Base-by-base conservation (phyloP, 768 basidiomycete species). In the Hysterangium stoloniferum region DNA sequence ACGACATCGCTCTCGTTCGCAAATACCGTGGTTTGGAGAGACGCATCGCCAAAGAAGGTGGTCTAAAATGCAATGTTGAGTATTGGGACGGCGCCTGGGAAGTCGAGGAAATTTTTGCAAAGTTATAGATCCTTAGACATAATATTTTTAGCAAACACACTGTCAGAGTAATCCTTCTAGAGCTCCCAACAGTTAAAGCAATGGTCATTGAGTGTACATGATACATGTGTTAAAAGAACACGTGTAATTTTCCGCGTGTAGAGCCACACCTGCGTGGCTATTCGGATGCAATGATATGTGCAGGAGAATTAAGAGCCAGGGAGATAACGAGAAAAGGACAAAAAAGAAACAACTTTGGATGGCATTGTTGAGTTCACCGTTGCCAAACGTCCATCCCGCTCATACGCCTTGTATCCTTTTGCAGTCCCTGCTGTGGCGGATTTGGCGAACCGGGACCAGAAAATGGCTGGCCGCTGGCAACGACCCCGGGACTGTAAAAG, bases 81-180 rank as follows among this genome's bases (percentile, higher is more conserved):
- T 85, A 88, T 62, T 98, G 95, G 95, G 78, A 78, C 6, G 92
- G 90, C 32, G 94, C 93, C 37, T 98, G 95, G 95, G 91, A 97
- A 64, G 82, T 93, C 40, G 95, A 98, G 64, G 90, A 95, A 66
- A 74, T 78, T 37, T 86, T 91, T 59, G 63, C 61, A 34, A 66
- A 62, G 24, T 64, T 79, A 19, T 60, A 48, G 44, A 19, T 36
- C 4, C 15, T 22, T 8, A 4, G 4, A 13, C 15, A 36, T 27
- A 36, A 22, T 31, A 15, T 37, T 49, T 38, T 40, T 38, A 36
- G 22, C n/a, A n/a, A n/a, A 25, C 40, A 48, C 47, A 49, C 20
- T 38, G 27, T 49, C 24, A 36, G 27, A 45, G 27, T 36, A 38
- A 36, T 29, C 20, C 17, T 42, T 42, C 37, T 25, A 51, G 38